These are phyloP conservation scores for Trypanosoma theileri DNA, from an alignment of 208 protist genomes.

Conservation along the genomic window DNA sequence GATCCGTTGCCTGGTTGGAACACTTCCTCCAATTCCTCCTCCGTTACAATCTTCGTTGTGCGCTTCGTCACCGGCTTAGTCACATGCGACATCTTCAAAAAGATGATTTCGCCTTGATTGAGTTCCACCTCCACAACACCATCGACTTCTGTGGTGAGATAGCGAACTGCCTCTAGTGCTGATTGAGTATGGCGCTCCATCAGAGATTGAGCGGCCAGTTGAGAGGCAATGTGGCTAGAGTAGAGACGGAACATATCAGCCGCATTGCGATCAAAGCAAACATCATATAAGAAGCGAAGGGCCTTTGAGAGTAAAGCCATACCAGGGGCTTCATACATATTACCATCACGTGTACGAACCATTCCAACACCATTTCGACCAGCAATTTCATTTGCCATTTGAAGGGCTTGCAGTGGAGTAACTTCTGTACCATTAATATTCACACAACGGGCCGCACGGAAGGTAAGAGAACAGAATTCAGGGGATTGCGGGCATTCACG, in stretches of 20 bases:
- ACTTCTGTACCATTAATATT: constrained; percentile 83
- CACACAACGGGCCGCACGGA: constrained; percentile 67
- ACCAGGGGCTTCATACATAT: constrained; percentile 90
- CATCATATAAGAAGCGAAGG: constrained; percentile 85
- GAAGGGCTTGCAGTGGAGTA: constrained; percentile 76
- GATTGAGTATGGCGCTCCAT: constrained; percentile 87
- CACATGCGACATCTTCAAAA: constrained; percentile 82
- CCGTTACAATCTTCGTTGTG: constrained; percentile 50
- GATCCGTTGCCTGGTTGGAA: constrained; percentile 85
- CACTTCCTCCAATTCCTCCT: constrained; percentile 87
- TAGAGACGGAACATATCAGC: constrained; percentile 78
- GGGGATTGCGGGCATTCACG: constrained; percentile 62
- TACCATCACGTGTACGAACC: constrained; percentile 72
- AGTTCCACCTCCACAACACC: constrained; percentile 87
- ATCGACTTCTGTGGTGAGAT: constrained; percentile 62
- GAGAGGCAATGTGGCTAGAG: constrained; percentile 70
- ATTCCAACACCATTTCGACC: constrained; percentile 87
- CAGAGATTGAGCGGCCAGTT: constrained; percentile 64
- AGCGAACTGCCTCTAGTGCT: constrained; percentile 79
- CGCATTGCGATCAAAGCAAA: constrained; percentile 76
- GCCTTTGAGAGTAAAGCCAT: constrained; percentile 81
- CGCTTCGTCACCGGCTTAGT: constrained; percentile 43
- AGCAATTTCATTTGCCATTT: constrained; percentile 87
- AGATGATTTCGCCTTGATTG: constrained; percentile 89
- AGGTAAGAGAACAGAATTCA: constrained; percentile 87